A percentile compares a stretch with the other conserved stretches of the same genome.
These are phyloP conservation scores for Penicillium sp. DNA, from an alignment of 2,329 filamentous ascomycete genomes.

Conservation along the genomic window DNA sequence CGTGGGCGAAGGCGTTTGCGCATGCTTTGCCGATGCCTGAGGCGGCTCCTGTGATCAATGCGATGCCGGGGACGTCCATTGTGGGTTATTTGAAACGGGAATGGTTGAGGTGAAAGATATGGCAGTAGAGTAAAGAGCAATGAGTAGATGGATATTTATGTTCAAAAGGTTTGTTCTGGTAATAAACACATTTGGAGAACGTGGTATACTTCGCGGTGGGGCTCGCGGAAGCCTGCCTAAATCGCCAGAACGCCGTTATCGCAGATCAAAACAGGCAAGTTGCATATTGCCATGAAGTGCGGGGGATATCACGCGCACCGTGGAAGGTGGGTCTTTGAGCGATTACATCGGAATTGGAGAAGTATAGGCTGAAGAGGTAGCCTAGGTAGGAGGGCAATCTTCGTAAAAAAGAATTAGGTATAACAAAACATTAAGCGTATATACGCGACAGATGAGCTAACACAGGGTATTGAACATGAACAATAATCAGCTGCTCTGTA, in stretches of 20 bases:
- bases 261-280: neutral
- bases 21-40: slow-evolving; percentile 20
- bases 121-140: neutral
- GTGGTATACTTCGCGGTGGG: slow-evolving; percentile 8
- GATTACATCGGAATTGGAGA: neutral
- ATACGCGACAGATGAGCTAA: no score
- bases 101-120: neutral
- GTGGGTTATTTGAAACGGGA: neutral
- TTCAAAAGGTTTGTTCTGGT: neutral
- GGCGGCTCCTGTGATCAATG: slow-evolving; percentile 18
- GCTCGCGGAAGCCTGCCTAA: slow-evolving; percentile 21
- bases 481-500: no score
- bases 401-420: no score
- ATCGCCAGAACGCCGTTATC: neutral
- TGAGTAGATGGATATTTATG: neutral
- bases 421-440: no score
- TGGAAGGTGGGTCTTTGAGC: neutral
- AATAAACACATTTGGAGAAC: neutral
- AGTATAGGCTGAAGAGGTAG: neutral
- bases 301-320: neutral
- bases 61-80: slow-evolving; percentile 21
- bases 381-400: no score
- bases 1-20: slow-evolving; percentile 13
- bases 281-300: neutral
- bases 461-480: no score